phyloP scores from a whole-genome alignment of 2,329 filamentous ascomycete genomes.

The Fusarium palustre region DNA sequence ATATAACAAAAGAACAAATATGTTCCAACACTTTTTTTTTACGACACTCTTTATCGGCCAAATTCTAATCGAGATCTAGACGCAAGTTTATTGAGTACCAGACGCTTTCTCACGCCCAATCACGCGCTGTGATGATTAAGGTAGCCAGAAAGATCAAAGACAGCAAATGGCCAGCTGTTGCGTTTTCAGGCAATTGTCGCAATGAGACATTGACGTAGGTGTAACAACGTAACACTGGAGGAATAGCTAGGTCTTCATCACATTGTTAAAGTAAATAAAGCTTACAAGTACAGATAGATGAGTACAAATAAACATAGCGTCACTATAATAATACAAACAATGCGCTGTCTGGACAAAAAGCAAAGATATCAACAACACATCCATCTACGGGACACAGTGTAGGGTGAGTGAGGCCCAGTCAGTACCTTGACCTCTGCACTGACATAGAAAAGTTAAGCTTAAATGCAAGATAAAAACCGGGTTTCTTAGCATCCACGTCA shows the following conservation, averaged over 20 bases:
- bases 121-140: rapidly evolving
- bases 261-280: neutral
- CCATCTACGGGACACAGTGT: neutral
- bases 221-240: too few relatives aligned
- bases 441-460: neutral
- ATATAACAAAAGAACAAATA: rapidly evolving
- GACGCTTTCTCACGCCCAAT: neutral
- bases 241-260: too few relatives aligned
- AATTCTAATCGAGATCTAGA: neutral
- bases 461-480: conserved; percentile 2
- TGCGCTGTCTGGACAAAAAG: neutral
- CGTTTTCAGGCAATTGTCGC: neutral
- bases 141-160: neutral
- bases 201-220: neutral
- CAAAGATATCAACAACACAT: neutral
- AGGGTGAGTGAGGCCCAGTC: neutral
- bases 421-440: neutral
- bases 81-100: neutral
- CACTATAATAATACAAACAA: neutral
- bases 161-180: too few relatives aligned
- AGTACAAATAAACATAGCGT: neutral
- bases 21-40: rapidly evolving
- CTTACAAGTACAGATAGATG: neutral
- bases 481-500: neutral
- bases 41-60: neutral